Conservation (phyloP, 768 basidiomycete species). For the Mycena latifolia region DNA sequence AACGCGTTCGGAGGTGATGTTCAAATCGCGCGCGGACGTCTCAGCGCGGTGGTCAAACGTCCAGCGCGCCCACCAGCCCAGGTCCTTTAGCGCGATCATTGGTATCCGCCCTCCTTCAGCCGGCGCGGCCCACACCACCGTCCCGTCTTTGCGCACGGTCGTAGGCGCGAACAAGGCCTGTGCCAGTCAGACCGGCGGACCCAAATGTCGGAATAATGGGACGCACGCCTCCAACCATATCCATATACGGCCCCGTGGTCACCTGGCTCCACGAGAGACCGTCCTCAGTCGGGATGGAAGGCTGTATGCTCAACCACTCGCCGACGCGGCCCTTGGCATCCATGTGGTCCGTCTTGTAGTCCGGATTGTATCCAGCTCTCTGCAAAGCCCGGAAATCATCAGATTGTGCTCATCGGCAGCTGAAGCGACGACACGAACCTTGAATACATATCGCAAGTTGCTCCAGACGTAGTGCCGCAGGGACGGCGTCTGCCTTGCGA, state of each 20-base stretch:
- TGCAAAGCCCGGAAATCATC: conserved; percentile 35
- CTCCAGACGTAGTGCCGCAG: conserved; percentile 58
- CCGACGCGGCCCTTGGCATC: conserved; percentile 22
- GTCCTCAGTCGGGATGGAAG: neutral
- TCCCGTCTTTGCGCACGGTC: conserved; percentile 52
- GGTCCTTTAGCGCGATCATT: conserved; percentile 52
- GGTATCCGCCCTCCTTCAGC: conserved; percentile 50
- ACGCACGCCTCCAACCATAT: conserved; percentile 7
- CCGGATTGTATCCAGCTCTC: conserved; percentile 41
- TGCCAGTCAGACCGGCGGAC: conserved; percentile 27
- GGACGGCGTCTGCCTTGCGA: conserved; percentile 47
- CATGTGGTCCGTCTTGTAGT: conserved; percentile 22
- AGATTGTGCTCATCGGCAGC: neutral
- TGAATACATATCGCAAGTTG: conserved; percentile 16
- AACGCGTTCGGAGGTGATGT: conserved; percentile 52
- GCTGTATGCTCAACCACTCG: conserved; percentile 16
- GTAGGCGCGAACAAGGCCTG: conserved; percentile 47
- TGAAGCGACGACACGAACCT: conserved; percentile 34
- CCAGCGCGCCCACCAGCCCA: conserved; percentile 54
- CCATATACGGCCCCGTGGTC: conserved; percentile 26
- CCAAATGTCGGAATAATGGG: neutral
- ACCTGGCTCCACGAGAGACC: conserved; percentile 20
- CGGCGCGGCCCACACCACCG: conserved; percentile 52
- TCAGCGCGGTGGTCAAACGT: conserved; percentile 50
- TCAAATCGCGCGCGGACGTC: conserved; percentile 51